Conservation (phyloP, 169 alveolate species). For the Plasmodium billcollinsi region DNA sequence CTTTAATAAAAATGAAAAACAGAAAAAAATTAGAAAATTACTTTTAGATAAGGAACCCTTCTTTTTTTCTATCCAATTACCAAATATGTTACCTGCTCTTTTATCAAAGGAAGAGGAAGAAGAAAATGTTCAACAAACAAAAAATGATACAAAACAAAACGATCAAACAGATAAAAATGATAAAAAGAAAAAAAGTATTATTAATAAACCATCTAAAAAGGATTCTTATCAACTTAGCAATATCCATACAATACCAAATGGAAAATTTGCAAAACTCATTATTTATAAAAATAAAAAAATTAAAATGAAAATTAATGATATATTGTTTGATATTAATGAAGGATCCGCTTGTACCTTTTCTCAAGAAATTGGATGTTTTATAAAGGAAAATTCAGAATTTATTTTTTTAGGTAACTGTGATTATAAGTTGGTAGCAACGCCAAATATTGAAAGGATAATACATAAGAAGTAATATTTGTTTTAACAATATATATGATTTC, state of each 20-base stretch:
- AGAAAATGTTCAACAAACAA: constrained; percentile 2
- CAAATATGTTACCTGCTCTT: constrained; percentile 74
- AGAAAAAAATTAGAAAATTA: constrained; percentile 40
- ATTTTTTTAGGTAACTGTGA: constrained; percentile 76
- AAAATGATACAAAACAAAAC: background rate
- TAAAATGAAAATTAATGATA: constrained; percentile 75
- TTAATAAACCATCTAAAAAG: background rate
- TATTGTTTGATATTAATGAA: constrained; percentile 65
- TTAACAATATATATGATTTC: background rate
- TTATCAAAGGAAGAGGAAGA: constrained; percentile 31
- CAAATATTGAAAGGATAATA: constrained; percentile 74
- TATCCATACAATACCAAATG: constrained; percentile 59
- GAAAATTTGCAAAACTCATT: constrained; percentile 74
- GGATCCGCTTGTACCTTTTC: constrained; percentile 78
- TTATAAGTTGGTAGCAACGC: constrained; percentile 65
- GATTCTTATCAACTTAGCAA: constrained; percentile 52
- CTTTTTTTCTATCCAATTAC: constrained; percentile 65
- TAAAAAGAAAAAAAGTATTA: background rate
- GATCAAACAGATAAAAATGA: constrained; percentile 3
- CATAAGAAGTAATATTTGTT: constrained; percentile 22
- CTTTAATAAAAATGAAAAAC: constrained; percentile 52
- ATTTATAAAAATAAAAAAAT: constrained; percentile 74
- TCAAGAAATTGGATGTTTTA: constrained; percentile 76
- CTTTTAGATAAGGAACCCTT: constrained; percentile 37
- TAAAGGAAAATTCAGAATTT: constrained; percentile 77